Evolutionary conservation across 495 filamentous ascomycete species (phyloP), one percentile per base, ranked within the genome.

Genomic region (Oleoguttula mirabilis): DNA sequence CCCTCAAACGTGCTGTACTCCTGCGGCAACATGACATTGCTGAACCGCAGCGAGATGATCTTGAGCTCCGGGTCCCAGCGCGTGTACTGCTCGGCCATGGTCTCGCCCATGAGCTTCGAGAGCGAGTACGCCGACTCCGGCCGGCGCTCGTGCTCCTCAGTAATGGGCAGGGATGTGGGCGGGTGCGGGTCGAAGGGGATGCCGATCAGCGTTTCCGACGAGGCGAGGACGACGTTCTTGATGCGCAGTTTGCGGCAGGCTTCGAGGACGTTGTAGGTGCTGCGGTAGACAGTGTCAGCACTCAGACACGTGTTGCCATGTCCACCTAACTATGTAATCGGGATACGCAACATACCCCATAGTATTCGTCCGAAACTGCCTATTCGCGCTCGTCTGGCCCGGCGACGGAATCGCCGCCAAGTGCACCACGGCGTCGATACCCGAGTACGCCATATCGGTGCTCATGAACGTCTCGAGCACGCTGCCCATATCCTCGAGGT

Each of bases 1-100:
- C 36, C 28, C 20, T 47, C 44, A 21, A 47, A 47, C 4, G 36
- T 34, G 14, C 12, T 20, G 32, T 47, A 47, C 31, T 47, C 44
- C 15, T 47, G 44, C 37, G 44, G 44, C 22, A 47, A 22, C 44
- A 47, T 47, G 19, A 47, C 44, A 21, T 47, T 47, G 44, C 44
- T 47, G 28, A 47, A 47, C 11, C 44, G 36, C 36, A 47, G 28
- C 22, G 36, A 40, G 10, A 47, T 27, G n/a, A 47, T 35, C 44
- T 47, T 47, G 11, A 47, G 14, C 37, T 47, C 44, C 6, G 44
- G 44, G 16, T 47, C 44, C 44, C 44, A 47, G 11, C 44, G 36
- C 11, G 44, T 32, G 25, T 47, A 47, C 36, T 47, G 44, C 28
- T 47, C 44, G 10, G 44, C 44, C 27, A 47, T 40, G 3, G 44